Evolutionary conservation across 2,329 filamentous ascomycete species (phyloP).

Genomic region (Apiospora hydei): DNA sequence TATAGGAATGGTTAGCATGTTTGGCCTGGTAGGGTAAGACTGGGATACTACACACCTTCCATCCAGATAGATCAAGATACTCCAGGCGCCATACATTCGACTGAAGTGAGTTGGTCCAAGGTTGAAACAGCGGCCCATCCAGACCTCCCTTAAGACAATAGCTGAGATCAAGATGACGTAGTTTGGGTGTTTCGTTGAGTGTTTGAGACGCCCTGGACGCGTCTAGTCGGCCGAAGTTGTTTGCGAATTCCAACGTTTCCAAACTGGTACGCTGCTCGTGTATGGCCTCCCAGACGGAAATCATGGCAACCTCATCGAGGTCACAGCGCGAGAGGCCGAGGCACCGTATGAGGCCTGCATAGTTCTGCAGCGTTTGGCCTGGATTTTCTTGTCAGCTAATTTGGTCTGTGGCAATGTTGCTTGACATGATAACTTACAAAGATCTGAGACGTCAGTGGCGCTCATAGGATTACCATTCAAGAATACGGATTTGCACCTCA

Average conservation of each 20-base stretch:
- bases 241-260: constrained; percentile 58
- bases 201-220: constrained; percentile 55
- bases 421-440: constrained; percentile 47
- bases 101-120: constrained; percentile 47
- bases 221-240: constrained; percentile 59
- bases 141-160: constrained; percentile 57
- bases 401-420: not conserved
- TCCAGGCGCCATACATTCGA: constrained; percentile 53
- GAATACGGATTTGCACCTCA: constrained; percentile 58
- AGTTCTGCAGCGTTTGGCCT: constrained; percentile 41
- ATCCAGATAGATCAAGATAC: constrained; percentile 62
- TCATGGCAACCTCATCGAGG: constrained; percentile 56
- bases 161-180: constrained; percentile 58
- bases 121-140: constrained; percentile 54
- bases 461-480: constrained; percentile 59
- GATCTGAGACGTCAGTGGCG: constrained; percentile 54
- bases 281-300: constrained; percentile 56
- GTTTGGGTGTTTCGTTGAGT: constrained; percentile 50
- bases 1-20: constrained; percentile 31
- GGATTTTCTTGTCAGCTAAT: constrained; percentile 26
- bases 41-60: constrained; percentile 50
- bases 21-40: not conserved
- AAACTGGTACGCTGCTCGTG: constrained; percentile 53
- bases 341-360: constrained; percentile 50
- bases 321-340: constrained; percentile 60